Evolutionary conservation across 2,329 filamentous ascomycete genomes (phyloP).

Genomic region (Chaetomium strumarium): DNA sequence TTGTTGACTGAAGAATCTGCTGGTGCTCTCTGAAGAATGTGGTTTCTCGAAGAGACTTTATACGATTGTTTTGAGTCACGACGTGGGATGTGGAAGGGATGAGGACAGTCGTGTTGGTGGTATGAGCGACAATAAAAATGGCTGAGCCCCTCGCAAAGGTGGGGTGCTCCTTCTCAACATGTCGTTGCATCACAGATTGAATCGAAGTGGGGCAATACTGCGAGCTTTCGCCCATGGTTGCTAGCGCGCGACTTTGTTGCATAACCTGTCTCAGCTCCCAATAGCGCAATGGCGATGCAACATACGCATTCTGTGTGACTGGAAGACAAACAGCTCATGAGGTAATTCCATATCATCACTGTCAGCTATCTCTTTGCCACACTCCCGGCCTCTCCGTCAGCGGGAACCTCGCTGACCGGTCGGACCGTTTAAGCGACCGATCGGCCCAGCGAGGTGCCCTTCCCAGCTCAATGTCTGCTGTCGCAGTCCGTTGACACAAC

Average conservation of each 20-base stretch:
- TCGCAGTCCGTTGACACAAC: conserved; percentile 1
- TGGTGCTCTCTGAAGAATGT: background rate
- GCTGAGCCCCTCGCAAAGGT: conserved; percentile 25
- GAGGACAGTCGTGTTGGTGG: conserved; percentile 20
- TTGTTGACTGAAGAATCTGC: conserved; percentile 4
- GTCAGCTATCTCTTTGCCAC: conserved; percentile 10
- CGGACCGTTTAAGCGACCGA: conserved; percentile 11
- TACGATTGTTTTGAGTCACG: conserved; percentile 8
- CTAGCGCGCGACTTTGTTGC: conserved; percentile 21
- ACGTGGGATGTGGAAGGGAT: conserved; percentile 9
- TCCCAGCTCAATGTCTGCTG: conserved; percentile 5
- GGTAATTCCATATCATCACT: conserved; percentile 7
- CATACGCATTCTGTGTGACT: background rate
- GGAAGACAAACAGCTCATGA: background rate
- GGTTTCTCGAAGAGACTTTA: conserved; percentile 6
- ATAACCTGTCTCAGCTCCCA: background rate
- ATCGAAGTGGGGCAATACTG: conserved; percentile 14
- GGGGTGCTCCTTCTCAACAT: conserved; percentile 24
- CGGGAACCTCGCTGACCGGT: conserved; percentile 8
- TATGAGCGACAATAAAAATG: conserved; percentile 27
- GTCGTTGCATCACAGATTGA: conserved; percentile 23
- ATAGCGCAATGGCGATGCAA: background rate
- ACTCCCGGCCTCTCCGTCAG: conserved; percentile 13
- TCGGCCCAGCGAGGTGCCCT: background rate
- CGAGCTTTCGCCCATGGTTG: conserved; percentile 4